phyloP scores from a whole-genome alignment of 306 rosid genomes.

The Quercus rubra region DNA sequence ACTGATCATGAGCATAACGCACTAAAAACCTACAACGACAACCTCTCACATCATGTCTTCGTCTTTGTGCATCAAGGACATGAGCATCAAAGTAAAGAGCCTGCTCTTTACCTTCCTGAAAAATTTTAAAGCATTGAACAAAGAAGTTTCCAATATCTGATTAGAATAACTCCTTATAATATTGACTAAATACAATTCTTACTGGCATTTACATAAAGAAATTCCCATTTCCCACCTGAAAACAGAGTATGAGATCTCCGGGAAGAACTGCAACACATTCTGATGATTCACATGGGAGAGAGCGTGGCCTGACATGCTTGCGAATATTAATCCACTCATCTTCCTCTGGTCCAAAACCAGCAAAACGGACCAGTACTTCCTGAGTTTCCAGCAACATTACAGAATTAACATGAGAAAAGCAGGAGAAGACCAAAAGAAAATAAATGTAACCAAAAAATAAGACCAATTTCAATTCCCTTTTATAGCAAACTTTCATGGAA shows the following conservation, averaged over 20 bases:
- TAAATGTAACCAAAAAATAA: neutral
- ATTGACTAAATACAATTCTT: neutral
- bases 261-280: constrained; percentile 98
- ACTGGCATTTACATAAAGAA: constrained; percentile 8
- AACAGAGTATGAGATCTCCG: constrained; percentile 94
- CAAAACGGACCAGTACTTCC: constrained; percentile 88
- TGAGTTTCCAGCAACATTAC: constrained; percentile 33
- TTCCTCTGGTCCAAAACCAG: constrained; percentile 96
- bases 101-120: constrained; percentile 98
- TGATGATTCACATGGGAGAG: constrained; percentile 96
- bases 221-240: constrained; percentile 76
- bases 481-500: neutral
- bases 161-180: neutral
- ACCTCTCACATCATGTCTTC: constrained; percentile 97
- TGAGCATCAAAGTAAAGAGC: constrained; percentile 98
- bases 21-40: constrained; percentile 99
- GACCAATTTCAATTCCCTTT: neutral
- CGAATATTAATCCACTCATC: constrained; percentile 93
- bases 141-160: constrained; percentile 15
- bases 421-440: constrained; percentile 4
- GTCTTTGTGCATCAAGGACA: constrained; percentile 96
- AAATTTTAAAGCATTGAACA: neutral
- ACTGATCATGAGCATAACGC: constrained; percentile 92
- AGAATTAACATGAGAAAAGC: constrained; percentile 1
- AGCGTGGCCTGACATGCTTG: constrained; percentile 86